Evolutionary conservation across 2,329 filamentous ascomycete genomes (phyloP).

Genomic region (Paracamarosporium sp.): DNA sequence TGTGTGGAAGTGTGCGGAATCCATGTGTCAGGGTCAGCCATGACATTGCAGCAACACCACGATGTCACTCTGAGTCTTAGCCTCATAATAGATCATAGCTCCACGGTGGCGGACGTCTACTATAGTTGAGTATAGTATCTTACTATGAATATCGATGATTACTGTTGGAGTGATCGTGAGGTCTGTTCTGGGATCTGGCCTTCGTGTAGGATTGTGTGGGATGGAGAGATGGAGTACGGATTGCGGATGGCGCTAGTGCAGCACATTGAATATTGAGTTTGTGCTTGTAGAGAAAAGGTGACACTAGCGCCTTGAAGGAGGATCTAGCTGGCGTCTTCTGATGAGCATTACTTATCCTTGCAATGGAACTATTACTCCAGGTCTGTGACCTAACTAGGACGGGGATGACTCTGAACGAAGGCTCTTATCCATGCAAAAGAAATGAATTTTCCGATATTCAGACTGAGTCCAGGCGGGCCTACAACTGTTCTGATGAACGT

Average conservation of each 20-base stretch:
- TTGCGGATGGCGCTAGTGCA: not conserved
- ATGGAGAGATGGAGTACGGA: not conserved
- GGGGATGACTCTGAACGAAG: too few species aligned
- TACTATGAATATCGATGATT: not conserved
- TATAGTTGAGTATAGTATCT: not conserved
- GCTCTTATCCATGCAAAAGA: too few species aligned
- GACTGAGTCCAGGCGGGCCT: too few species aligned
- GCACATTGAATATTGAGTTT: not conserved
- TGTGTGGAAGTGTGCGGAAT: not conserved
- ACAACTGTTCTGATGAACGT: too few species aligned
- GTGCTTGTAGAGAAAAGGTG: not conserved
- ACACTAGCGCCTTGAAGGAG: too few species aligned
- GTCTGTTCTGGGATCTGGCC: not conserved
- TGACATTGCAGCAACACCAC: slow-evolving; percentile 4
- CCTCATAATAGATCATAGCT: not conserved
- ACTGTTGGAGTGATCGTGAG: not conserved
- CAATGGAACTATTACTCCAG: not conserved
- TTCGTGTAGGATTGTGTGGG: not conserved
- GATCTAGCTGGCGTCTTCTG: too few species aligned
- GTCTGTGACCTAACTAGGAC: too few species aligned
- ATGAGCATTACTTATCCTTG: not conserved
- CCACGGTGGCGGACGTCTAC: not conserved
- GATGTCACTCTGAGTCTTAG: not conserved
- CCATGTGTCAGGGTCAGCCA: slow-evolving; percentile 6
- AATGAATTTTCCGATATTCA: too few species aligned